Conservation (phyloP, 192 early-diverging fungal genomes). For the Gigaspora rosea region DNA sequence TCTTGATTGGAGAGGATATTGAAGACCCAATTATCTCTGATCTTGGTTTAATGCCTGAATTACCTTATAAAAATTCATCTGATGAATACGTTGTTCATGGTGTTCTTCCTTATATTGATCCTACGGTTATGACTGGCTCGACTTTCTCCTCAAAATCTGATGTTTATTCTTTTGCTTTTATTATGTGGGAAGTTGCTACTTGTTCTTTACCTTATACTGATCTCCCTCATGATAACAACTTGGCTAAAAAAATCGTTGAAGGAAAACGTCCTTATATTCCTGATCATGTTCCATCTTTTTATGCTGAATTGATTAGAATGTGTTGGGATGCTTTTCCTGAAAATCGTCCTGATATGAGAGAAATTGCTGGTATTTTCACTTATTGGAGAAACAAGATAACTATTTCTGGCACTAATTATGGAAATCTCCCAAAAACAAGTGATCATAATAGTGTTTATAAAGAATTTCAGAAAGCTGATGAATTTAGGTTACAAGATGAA, state of each 20-base stretch:
- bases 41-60: neutral
- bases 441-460: neutral
- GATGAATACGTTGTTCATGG: neutral
- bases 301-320: neutral
- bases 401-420: neutral
- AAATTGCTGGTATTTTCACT: neutral
- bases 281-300: neutral
- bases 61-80: neutral
- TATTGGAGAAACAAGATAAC: neutral
- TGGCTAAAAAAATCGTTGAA: neutral
- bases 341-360: neutral
- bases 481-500: no score
- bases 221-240: neutral
- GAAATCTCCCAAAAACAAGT: neutral
- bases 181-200: neutral
- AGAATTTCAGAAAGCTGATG: no score
- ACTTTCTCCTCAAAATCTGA: neutral
- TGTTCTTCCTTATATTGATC: neutral
- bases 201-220: neutral
- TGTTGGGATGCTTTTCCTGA: slow-evolving; percentile 3
- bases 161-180: neutral
- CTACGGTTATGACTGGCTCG: neutral
- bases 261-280: neutral
- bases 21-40: neutral
- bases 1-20: neutral